Conservation (phyloP, 208 protist genomes). For the Leishmania guyanensis region DNA sequence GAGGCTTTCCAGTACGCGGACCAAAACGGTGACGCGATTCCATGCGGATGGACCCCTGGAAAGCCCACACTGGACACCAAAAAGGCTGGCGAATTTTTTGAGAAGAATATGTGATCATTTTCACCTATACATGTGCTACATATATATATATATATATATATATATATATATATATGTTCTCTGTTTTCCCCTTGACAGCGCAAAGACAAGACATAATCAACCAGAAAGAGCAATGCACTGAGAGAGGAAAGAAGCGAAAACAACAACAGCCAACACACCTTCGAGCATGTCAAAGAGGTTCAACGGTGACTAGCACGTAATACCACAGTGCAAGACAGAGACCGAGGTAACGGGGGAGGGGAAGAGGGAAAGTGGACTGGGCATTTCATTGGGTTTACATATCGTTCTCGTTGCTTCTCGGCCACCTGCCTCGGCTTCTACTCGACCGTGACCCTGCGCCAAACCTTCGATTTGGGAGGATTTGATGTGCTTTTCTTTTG, state of each 20-base stretch:
- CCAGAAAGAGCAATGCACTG: not conserved
- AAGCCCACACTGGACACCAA: constrained; percentile 91
- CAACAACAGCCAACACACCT: not conserved
- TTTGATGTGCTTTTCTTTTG: not conserved
- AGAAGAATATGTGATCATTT: constrained; percentile 59
- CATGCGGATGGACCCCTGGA: constrained; percentile 95
- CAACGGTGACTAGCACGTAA: not conserved
- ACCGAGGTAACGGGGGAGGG: not conserved
- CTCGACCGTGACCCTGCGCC: not conserved
- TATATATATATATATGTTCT: not conserved
- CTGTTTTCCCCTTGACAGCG: not conserved
- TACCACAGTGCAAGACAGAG: not conserved
- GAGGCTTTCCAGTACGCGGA: constrained; percentile 96
- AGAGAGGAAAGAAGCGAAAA: not conserved
- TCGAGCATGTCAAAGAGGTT: not conserved
- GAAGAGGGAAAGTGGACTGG: not conserved
- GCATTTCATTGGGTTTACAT: not conserved
- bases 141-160: not conserved
- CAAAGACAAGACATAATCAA: not conserved
- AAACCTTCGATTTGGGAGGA: no score
- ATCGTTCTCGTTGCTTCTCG: not conserved
- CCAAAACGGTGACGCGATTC: constrained; percentile 95
- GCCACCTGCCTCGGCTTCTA: not conserved
- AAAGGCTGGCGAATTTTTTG: constrained; percentile 93
- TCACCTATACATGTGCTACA: not conserved